Base-by-base conservation (phyloP, 2,329 filamentous ascomycete species). In the Fusarium sp. region DNA sequence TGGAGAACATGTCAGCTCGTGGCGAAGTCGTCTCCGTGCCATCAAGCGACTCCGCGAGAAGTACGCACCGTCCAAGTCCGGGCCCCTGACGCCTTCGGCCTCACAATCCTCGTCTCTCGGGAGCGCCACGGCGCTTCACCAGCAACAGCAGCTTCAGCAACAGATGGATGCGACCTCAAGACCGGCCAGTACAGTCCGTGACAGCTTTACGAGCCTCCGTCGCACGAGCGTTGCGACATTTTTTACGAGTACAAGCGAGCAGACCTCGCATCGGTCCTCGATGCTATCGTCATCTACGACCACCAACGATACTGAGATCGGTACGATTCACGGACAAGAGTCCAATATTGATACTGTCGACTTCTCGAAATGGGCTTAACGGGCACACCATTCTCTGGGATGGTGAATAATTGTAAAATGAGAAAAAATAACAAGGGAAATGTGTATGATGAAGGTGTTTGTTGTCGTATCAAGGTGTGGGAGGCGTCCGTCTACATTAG, bases 1-100 rank as follows among this genome's bases (percentile, higher is more conserved):
- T 7, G 92, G 92, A 60, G 94, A 97, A 78, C 91, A 97, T 76
- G 87, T 96, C 31, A 96, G 94, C 11, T 93, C 94, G 9, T 98
- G 96, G 96, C 90, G 94, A 62, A 93, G 92, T 73, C 90, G 96
- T 51, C 87, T 98, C 12, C 89, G 92, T 51, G 93, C 95, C 78
- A 97, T 99, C 77, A 92, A 92, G 77, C 88, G 90, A 46, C 86
- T 99, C 52, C 90, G 94, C 30, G 93, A 97, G 62, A 89, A 87
- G 63, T 87, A 91, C 71, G 84, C 82, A 2, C 82, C 82, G 2
- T 82, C 82, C 9, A 89, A 86, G 70, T 50, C 72, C 37, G 65
- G 66, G 28, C 72, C 64, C 23, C 12, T 73, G 12, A 72, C 71
- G 8, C 66, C 75, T n/a, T 75, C 78, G 2, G 73, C 77, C 12